phyloP scores from a whole-genome alignment of 2,329 filamentous ascomycete species.

The Dryadomyces quercus-mongolicae region DNA sequence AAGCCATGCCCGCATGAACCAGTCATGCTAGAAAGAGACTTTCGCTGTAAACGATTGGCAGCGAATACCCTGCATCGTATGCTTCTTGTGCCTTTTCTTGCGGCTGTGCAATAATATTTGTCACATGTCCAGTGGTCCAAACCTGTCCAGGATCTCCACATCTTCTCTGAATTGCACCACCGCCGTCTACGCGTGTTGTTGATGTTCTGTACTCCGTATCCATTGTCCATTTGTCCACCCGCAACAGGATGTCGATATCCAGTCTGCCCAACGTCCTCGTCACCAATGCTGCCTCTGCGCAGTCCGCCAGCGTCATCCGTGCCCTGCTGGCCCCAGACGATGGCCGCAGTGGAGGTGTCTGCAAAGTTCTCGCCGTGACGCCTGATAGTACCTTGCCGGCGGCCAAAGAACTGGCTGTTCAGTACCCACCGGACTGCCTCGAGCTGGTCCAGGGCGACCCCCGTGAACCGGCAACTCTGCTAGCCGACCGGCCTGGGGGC shows the following conservation, averaged over 20 bases:
- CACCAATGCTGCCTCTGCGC: constrained; percentile 10
- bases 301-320: constrained; percentile 9
- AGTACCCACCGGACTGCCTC: constrained; percentile 15
- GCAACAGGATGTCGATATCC: not conserved
- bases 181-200: no score
- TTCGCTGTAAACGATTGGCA: no score
- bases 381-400: constrained; percentile 14
- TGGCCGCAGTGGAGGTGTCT: not conserved
- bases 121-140: no score
- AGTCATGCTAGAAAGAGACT: no score
- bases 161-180: no score
- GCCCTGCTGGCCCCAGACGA: constrained; percentile 5
- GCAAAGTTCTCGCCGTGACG: constrained; percentile 16
- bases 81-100: no score
- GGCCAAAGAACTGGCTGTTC: constrained; percentile 23
- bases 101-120: no score
- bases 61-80: no score
- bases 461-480: constrained; percentile 19
- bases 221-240: not conserved
- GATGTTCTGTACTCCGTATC: no score
- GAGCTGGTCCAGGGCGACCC: constrained; percentile 23
- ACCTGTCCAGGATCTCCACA: no score
- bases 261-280: constrained; percentile 5
- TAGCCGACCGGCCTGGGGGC: constrained; percentile 17
- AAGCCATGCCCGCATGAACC: not conserved